A percentile compares a stretch with the other conserved stretches of the same genome.
These are phyloP conservation scores for Lipomyces sp. DNA, from an alignment of 805 yeast genomes.

Conservation along the genomic window DNA sequence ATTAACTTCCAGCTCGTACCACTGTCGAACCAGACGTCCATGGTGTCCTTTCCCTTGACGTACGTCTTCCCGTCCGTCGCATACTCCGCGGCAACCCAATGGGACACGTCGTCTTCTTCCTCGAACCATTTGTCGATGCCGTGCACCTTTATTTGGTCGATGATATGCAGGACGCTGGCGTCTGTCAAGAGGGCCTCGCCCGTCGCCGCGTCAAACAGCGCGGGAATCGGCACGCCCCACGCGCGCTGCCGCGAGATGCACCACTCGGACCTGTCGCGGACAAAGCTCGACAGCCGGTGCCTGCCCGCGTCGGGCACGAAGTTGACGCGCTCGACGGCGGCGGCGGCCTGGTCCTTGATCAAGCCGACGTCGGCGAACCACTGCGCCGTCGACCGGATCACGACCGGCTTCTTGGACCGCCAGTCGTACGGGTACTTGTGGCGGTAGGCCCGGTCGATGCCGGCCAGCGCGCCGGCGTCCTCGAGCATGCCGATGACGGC, in stretches of 20 bases:
- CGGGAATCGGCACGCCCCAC: conserved; percentile 99
- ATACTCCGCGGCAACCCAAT: conserved; percentile 70
- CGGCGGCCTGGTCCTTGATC: conserved; percentile 60
- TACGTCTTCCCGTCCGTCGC: conserved; percentile 45
- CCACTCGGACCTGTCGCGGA: conserved; percentile 85
- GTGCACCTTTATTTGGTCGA: conserved; percentile 49
- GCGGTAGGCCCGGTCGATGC: conserved; percentile 49
- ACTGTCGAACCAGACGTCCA: conserved; percentile 99
- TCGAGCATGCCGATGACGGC: conserved; percentile 46
- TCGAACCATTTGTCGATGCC: conserved; percentile 85
- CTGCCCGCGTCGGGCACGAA: conserved; percentile 74
- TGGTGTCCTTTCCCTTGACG: conserved; percentile 76
- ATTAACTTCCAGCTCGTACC: conserved; percentile 86
- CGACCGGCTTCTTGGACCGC: conserved; percentile 94
- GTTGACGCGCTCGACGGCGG: conserved; percentile 57
- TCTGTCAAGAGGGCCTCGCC: conserved; percentile 63
- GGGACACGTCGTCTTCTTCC: conserved; percentile 46
- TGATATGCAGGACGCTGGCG: conserved; percentile 55
- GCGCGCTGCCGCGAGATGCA: conserved; percentile 93
- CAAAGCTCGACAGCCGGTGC: conserved; percentile 67
- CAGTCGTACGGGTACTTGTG: conserved; percentile 97
- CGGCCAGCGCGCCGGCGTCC: conserved; percentile 46
- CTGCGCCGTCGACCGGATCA: conserved; percentile 92
- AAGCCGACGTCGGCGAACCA: conserved; percentile 88
- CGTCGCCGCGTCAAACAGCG: conserved; percentile 58